Conservation (phyloP, 345 rosid species). For the Balakata baccata region DNA sequence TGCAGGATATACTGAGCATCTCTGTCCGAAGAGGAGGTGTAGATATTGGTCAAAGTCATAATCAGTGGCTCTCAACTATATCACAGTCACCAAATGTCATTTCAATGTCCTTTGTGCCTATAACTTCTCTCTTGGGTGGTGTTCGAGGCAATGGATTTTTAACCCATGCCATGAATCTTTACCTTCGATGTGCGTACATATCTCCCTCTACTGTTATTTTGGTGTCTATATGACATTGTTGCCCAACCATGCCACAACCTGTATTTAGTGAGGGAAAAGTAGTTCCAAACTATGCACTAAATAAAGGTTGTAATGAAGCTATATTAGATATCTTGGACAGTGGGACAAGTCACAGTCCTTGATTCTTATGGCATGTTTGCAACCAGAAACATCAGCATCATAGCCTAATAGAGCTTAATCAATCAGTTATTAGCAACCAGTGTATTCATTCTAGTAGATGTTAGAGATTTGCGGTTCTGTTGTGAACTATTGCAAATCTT, state of each 20-base stretch:
- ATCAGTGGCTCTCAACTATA: constrained; percentile 81
- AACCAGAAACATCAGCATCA: too few relatives aligned
- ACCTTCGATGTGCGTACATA: constrained; percentile 73
- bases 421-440: too few relatives aligned
- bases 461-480: too few relatives aligned
- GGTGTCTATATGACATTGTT: not conserved
- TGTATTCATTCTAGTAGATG: too few relatives aligned
- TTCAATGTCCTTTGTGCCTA: constrained; percentile 91
- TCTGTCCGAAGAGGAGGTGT: constrained; percentile 67
- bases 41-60: constrained; percentile 68
- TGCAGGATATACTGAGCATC: constrained; percentile 53
- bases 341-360: too few relatives aligned
- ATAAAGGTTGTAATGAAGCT: not conserved
- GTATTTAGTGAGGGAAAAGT: not conserved
- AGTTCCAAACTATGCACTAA: not conserved
- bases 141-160: constrained; percentile 84
- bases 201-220: constrained; percentile 7
- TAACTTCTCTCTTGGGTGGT: constrained; percentile 78
- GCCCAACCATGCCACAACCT: not conserved
- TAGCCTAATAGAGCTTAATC: too few relatives aligned
- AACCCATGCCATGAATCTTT: constrained; percentile 82
- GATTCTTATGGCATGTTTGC: not conserved
- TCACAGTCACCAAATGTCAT: constrained; percentile 74
- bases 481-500: too few relatives aligned
- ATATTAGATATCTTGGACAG: not conserved